These are phyloP conservation scores for Akanthomyces dipterigenus DNA, from an alignment of 2,329 filamentous ascomycete genomes.

Conservation along the genomic window DNA sequence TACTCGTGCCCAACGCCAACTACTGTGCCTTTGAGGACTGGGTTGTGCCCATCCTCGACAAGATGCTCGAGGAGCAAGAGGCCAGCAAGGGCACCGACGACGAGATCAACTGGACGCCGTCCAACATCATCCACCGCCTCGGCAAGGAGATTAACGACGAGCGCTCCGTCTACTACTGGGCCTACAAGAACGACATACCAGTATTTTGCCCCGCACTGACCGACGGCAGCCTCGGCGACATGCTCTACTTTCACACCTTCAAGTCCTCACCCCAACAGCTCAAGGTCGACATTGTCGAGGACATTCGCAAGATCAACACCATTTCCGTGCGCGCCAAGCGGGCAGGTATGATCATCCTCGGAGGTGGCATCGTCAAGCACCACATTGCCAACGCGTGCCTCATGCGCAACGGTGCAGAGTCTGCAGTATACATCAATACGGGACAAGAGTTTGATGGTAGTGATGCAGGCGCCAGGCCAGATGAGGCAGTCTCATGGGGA, in stretches of 20 bases:
- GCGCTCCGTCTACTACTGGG: constrained; percentile 92
- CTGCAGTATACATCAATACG: constrained; percentile 96
- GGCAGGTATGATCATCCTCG: constrained; percentile 91
- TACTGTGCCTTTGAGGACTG: constrained; percentile 96
- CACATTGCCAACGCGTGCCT: constrained; percentile 96
- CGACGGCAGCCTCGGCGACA: constrained; percentile 91
- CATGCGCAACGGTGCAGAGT: constrained; percentile 96
- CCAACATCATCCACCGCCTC: constrained; percentile 80
- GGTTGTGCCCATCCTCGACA: constrained; percentile 91
- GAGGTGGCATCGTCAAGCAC: constrained; percentile 93
- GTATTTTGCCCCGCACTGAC: constrained; percentile 96
- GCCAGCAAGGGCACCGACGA: constrained; percentile 61
- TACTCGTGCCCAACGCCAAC: constrained; percentile 93
- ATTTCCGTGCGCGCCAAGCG: constrained; percentile 81
- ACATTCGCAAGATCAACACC: constrained; percentile 89
- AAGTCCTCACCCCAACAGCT: constrained; percentile 76
- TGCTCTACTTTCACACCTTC: constrained; percentile 98
- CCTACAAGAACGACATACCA: constrained; percentile 91
- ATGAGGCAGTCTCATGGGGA: constrained; percentile 97
- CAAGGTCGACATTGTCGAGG: constrained; percentile 84
- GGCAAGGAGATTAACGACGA: constrained; percentile 94
- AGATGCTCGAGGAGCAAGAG: constrained; percentile 90
- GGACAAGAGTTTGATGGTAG: constrained; percentile 96
- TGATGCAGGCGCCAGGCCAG: constrained; percentile 87
- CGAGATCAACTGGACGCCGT: constrained; percentile 84